These are phyloP conservation scores for Phytophthora idaei DNA, from an alignment of 352 stramenopile genomes.

Conservation along the genomic window DNA sequence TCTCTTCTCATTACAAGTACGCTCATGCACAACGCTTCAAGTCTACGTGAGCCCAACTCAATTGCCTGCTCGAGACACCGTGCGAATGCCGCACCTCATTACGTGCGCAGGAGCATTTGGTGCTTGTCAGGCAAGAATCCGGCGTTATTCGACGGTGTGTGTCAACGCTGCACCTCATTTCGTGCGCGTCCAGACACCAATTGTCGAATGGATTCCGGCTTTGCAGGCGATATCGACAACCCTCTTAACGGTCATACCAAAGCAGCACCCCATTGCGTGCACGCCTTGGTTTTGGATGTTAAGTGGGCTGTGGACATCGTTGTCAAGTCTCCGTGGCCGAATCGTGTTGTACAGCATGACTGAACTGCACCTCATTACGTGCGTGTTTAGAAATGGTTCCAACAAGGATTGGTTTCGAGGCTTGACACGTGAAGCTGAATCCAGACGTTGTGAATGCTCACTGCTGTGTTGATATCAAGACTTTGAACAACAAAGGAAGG, in stretches of 20 bases:
- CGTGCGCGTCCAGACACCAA: constrained; percentile 2
- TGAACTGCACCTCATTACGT: constrained; percentile 40
- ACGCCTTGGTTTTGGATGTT: constrained; percentile 5
- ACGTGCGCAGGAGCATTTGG: constrained; percentile 13
- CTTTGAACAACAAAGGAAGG: constrained; percentile 2
- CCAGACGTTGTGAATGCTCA: not conserved
- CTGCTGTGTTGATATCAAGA: constrained; percentile 1
- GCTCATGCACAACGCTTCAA: not conserved
- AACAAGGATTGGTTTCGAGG: constrained; percentile 1
- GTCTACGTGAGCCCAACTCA: not conserved
- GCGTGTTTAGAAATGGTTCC: constrained; percentile 11
- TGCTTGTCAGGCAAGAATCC: constrained; percentile 1
- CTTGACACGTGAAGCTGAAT: constrained; percentile 11
- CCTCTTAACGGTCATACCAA: constrained; percentile 4
- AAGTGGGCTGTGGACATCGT: not conserved
- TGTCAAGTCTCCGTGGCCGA: constrained; percentile 15
- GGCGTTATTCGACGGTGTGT: constrained; percentile 6
- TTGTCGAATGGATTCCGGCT: constrained; percentile 7
- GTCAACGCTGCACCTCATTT: constrained; percentile 27
- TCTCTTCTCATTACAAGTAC: constrained; percentile 12
- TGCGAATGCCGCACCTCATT: constrained; percentile 29
- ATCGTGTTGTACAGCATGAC: constrained; percentile 8
- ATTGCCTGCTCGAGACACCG: not conserved
- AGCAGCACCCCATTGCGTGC: constrained; percentile 34
- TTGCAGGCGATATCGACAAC: constrained; percentile 1